Conservation (phyloP, 805 yeast species). For the Candida insectorum region DNA sequence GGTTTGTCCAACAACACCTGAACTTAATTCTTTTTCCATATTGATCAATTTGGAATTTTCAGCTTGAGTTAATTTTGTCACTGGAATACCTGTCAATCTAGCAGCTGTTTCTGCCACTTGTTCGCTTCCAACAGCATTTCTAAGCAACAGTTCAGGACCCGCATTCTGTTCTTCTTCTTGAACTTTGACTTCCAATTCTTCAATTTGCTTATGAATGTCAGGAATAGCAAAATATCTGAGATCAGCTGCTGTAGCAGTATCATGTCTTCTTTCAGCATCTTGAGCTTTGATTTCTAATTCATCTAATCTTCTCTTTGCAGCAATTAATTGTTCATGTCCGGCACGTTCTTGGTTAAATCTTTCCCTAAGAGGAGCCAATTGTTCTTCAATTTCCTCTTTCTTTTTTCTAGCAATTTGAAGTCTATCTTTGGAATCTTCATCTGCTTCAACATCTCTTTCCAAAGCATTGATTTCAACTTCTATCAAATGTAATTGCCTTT, state of each 20-base stretch:
- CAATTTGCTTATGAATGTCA: constrained; percentile 75
- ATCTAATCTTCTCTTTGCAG: constrained; percentile 85
- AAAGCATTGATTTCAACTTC: constrained; percentile 96
- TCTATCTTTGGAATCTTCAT: constrained; percentile 79
- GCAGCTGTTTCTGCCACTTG: constrained; percentile 97
- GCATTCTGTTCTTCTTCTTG: constrained; percentile 70
- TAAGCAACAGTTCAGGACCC: constrained; percentile 63
- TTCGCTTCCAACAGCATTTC: constrained; percentile 87
- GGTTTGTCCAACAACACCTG: constrained; percentile 89
- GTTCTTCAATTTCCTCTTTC: constrained; percentile 81
- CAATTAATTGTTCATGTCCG: constrained; percentile 87
- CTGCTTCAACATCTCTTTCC: constrained; percentile 91
- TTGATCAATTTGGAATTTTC: constrained; percentile 90
- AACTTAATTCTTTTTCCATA: constrained; percentile 84
- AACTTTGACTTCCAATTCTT: constrained; percentile 67
- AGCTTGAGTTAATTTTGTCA: constrained; percentile 87
- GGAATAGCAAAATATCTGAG: constrained; percentile 97
- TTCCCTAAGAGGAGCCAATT: constrained; percentile 78
- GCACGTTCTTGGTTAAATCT: constrained; percentile 82
- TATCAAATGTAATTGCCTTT: constrained; percentile 84
- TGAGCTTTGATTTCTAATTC: constrained; percentile 89
- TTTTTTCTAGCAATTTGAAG: constrained; percentile 72
- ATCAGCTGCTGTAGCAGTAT: constrained; percentile 92
- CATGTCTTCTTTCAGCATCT: constrained; percentile 97
- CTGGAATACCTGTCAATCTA: constrained; percentile 95